Evolutionary conservation across 805 yeast genomes (phyloP).

Genomic region (Wickerhamomyces chambardii): DNA sequence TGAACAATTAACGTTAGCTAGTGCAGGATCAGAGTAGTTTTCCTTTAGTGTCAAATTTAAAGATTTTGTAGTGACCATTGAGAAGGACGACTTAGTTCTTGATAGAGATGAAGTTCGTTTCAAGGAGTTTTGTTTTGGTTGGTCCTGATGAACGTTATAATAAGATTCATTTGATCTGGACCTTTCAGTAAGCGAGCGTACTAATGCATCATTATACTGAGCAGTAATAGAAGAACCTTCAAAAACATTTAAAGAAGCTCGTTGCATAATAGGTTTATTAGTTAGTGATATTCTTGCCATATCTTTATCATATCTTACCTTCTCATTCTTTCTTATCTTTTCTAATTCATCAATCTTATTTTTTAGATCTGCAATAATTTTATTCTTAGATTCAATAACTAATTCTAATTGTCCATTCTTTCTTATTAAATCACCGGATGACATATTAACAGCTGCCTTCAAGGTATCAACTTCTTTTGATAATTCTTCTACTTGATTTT

Average conservation of each 20-base stretch:
- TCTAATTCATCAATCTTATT: conserved; percentile 53
- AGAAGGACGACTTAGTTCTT: not conserved
- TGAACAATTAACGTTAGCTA: too few species aligned
- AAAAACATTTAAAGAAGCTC: not conserved
- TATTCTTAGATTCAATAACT: conserved; percentile 56
- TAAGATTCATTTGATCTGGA: not conserved
- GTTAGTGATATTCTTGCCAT: conserved; percentile 1
- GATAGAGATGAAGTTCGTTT: not conserved
- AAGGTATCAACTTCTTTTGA: conserved; percentile 9
- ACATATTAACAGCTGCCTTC: conserved; percentile 4
- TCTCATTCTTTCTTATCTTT: conserved; percentile 40
- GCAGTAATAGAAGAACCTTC: not conserved
- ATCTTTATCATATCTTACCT: conserved; percentile 33
- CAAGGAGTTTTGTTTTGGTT: too few species aligned
- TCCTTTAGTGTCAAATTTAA: too few species aligned
- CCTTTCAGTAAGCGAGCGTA: not conserved
- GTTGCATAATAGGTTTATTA: not conserved
- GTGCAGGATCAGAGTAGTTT: not conserved
- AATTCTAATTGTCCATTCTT: conserved; percentile 45
- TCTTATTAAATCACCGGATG: conserved; percentile 23
- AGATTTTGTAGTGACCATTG: not conserved
- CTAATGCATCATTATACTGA: not conserved
- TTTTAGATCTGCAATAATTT: conserved; percentile 41
- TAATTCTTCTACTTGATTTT: conserved; percentile 31
- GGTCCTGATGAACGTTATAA: not conserved